phyloP scores from a whole-genome alignment of 768 basidiomycete genomes.

The Chalciporus sphaerocephalus region DNA sequence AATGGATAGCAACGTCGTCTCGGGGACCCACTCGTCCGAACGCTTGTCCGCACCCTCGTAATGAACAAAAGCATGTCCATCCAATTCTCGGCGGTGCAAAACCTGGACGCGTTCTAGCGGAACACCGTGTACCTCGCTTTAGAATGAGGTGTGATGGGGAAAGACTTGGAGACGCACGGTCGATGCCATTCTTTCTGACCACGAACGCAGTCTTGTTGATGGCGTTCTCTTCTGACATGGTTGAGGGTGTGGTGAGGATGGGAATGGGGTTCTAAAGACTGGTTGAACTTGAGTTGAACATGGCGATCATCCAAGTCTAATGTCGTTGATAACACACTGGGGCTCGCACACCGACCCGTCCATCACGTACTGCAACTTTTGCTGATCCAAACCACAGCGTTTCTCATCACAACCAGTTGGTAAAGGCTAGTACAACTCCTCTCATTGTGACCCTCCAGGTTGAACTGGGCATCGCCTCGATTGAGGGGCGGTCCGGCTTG shows the following conservation, averaged over 20 bases:
- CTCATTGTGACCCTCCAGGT: no score
- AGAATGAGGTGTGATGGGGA: neutral
- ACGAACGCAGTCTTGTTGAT: slow-evolving; percentile 12
- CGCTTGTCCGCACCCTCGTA: slow-evolving; percentile 67
- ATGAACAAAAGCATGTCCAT: slow-evolving; percentile 63
- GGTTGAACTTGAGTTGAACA: neutral
- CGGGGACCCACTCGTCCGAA: slow-evolving; percentile 70
- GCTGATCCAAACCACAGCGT: no score
- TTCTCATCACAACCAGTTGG: no score
- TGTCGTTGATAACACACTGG: no score
- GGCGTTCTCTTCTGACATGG: slow-evolving; percentile 1
- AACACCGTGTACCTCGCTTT: neutral
- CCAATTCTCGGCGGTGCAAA: slow-evolving; percentile 41
- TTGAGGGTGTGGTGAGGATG: neutral
- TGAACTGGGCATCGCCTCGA: no score
- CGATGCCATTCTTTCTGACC: slow-evolving; percentile 32
- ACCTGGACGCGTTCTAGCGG: slow-evolving; percentile 46
- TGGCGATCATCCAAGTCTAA: neutral
- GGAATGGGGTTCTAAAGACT: neutral
- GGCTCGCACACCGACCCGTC: no score
- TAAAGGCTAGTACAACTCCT: no score
- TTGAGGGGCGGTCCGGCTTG: no score
- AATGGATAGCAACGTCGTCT: slow-evolving; percentile 32
- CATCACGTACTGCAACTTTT: no score
- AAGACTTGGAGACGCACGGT: slow-evolving; percentile 32